These are phyloP conservation scores for Metschnikowia chrysomelidarum DNA, from an alignment of 805 yeast genomes.

Conservation along the genomic window DNA sequence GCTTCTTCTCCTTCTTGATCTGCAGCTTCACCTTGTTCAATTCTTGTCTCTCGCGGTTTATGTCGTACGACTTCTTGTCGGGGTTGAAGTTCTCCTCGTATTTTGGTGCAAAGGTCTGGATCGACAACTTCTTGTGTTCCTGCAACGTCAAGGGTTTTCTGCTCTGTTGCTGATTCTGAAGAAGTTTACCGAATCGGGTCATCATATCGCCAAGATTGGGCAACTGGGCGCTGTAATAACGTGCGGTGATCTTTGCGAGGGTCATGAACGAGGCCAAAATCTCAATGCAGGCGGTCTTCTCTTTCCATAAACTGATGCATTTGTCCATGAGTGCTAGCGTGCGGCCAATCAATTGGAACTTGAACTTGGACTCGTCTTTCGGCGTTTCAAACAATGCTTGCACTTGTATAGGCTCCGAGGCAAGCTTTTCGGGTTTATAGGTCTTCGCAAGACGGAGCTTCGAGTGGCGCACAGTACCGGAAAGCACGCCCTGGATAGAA, in stretches of 20 bases:
- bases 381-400: constrained; percentile 13
- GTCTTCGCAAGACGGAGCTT: constrained; percentile 18
- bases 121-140: constrained; percentile 77
- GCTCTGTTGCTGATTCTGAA: constrained; percentile 24
- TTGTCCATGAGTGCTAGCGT: constrained; percentile 31
- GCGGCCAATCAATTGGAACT: constrained; percentile 34
- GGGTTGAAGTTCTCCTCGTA: constrained; percentile 96
- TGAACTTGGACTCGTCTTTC: constrained; percentile 17
- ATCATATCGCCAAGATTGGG: constrained; percentile 34
- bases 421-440: constrained; percentile 15
- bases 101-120: constrained; percentile 83
- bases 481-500: constrained; percentile 19
- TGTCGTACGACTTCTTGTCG: constrained; percentile 87
- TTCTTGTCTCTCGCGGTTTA: constrained; percentile 78
- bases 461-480: constrained; percentile 4
- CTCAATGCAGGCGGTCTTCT: constrained; percentile 59
- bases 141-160: constrained; percentile 74
- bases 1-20: constrained; percentile 88
- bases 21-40: constrained; percentile 77
- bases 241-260: constrained; percentile 41
- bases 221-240: constrained; percentile 30
- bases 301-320: constrained; percentile 52
- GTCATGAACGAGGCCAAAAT: constrained; percentile 47
- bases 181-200: constrained; percentile 48
- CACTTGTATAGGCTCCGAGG: constrained; percentile 9